Evolutionary conservation across 1,139 yeast species (phyloP).

Genomic region (Candida tunisiensis): DNA sequence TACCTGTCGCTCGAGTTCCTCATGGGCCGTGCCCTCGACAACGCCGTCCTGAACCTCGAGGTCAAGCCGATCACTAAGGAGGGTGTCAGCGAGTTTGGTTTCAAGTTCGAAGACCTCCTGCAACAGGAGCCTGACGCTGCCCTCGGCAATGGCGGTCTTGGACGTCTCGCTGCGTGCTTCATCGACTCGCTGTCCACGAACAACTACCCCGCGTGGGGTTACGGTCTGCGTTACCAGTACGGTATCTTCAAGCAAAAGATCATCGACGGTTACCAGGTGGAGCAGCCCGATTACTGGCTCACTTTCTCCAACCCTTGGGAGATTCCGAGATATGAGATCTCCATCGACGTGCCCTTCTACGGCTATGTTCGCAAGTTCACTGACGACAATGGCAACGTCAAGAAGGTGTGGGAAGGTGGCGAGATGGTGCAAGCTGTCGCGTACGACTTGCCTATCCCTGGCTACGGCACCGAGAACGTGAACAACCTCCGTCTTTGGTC

Average conservation of each 20-base stretch:
- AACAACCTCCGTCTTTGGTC: constrained; percentile 87
- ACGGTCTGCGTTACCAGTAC: constrained; percentile 83
- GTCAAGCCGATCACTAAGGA: constrained; percentile 33
- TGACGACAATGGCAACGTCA: constrained; percentile 33
- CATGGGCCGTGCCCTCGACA: constrained; percentile 94
- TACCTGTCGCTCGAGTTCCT: constrained; percentile 78
- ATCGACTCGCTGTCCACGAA: constrained; percentile 78
- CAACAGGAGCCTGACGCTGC: constrained; percentile 90
- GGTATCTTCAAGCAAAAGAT: constrained; percentile 89
- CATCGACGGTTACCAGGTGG: constrained; percentile 86
- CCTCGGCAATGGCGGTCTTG: constrained; percentile 89
- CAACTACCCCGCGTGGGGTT: constrained; percentile 93
- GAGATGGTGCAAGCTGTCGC: constrained; percentile 83
- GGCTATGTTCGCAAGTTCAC: constrained; percentile 57
- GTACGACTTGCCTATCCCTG: constrained; percentile 90
- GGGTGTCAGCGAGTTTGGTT: constrained; percentile 64
- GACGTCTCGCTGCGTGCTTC: constrained; percentile 89
- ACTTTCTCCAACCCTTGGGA: constrained; percentile 88
- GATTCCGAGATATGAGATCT: constrained; percentile 71
- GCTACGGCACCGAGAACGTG: constrained; percentile 68
- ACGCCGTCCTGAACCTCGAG: constrained; percentile 70
- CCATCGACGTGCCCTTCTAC: constrained; percentile 84
- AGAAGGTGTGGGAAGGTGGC: constrained; percentile 72
- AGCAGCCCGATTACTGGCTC: constrained; percentile 89
- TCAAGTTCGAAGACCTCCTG: constrained; percentile 72